phyloP scores from a whole-genome alignment of 176 grass and related monocot species.

The Chloris gayana region DNA sequence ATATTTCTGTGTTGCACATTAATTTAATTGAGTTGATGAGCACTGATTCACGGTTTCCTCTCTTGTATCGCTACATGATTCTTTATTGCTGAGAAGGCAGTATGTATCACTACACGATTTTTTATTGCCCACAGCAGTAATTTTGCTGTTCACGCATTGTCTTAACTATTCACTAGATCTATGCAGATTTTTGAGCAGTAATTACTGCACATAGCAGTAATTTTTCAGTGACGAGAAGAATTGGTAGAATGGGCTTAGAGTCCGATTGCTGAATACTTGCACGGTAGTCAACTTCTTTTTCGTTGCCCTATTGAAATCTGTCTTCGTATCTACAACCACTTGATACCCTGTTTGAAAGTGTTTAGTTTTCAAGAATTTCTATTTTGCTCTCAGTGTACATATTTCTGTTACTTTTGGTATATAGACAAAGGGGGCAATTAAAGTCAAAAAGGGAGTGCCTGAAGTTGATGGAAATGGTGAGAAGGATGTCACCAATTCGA shows the following conservation, averaged over 20 bases:
- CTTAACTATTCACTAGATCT: constrained; percentile 11
- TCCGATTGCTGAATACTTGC: constrained; percentile 59
- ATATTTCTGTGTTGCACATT: constrained; percentile 22
- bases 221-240: constrained; percentile 69
- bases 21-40: background rate
- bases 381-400: constrained; percentile 12
- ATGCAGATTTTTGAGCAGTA: constrained; percentile 64
- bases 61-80: constrained; percentile 60
- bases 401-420: background rate
- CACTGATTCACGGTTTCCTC: constrained; percentile 7
- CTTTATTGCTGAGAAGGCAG: constrained; percentile 75
- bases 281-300: constrained; percentile 24
- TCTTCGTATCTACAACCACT: background rate
- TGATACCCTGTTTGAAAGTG: background rate
- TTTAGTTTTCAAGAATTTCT: background rate
- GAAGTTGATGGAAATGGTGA: constrained; percentile 67
- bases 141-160: background rate
- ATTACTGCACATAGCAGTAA: no score
- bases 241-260: constrained; percentile 71
- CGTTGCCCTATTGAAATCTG: background rate
- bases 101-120: constrained; percentile 45
- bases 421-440: constrained; percentile 61
- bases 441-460: constrained; percentile 58
- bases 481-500: constrained; percentile 70
- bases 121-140: constrained; percentile 14